A percentile compares a stretch with the other conserved stretches of the same genome.
phyloP scores from a whole-genome alignment of 2,329 filamentous ascomycete species.

The Rachicladosporium sp. region DNA sequence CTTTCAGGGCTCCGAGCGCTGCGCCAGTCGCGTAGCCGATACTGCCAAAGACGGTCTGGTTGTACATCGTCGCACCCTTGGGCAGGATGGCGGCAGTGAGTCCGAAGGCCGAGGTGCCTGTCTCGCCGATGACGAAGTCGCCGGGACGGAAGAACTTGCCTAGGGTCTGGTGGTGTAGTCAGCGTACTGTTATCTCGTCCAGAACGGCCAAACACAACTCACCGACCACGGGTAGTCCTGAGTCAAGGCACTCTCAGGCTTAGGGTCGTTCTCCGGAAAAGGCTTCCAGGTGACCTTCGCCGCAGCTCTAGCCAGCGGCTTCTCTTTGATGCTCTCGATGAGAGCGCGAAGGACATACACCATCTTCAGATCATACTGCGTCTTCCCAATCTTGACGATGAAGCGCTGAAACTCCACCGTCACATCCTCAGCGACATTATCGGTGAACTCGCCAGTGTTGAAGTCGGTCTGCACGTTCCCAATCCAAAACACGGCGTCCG shows the following conservation, averaged over 20 bases:
- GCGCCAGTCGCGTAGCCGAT: conserved; percentile 20
- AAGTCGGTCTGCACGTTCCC: conserved; percentile 12
- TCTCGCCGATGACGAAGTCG: conserved; percentile 18
- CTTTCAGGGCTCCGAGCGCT: conserved; percentile 12
- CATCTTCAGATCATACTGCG: conserved; percentile 55
- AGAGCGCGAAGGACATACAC: conserved; percentile 59
- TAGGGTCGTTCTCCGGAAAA: conserved; percentile 18
- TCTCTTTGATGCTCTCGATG: conserved; percentile 41
- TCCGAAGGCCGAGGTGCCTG: conserved; percentile 34
- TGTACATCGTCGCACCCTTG: conserved; percentile 47
- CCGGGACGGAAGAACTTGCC: conserved; percentile 11
- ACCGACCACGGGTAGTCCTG: conserved; percentile 14
- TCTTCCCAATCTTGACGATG: conserved; percentile 50
- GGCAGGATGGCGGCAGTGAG: conserved; percentile 41
- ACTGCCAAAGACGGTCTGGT: conserved; percentile 18
- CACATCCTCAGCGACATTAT: conserved; percentile 11
- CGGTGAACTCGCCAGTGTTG: conserved; percentile 22
- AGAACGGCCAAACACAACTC: background rate
- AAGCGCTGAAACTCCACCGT: conserved; percentile 39
- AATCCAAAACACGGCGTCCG: conserved; percentile 12
- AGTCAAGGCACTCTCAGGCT: conserved; percentile 6
- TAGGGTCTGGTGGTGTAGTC: conserved; percentile 2
- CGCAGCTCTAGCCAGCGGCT: conserved; percentile 37
- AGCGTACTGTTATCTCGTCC: too few species aligned
- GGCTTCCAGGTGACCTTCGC: conserved; percentile 40